phyloP scores from a whole-genome alignment of 306 rosid species.

The Fragaria iinumae region DNA sequence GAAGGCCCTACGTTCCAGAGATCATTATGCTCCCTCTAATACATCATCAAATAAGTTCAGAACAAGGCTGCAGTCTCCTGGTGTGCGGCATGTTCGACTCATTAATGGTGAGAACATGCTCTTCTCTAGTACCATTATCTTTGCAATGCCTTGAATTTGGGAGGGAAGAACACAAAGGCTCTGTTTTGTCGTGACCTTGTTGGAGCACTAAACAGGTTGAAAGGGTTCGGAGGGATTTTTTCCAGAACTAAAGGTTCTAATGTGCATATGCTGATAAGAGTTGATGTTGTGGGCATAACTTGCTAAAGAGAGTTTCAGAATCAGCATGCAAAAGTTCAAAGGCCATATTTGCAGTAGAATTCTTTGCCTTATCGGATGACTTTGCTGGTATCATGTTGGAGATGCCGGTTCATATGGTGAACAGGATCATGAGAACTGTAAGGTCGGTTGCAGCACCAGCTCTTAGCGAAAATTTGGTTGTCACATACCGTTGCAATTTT shows the following conservation, averaged over 20 bases:
- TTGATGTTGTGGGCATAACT: constrained; percentile 72
- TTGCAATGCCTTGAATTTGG: constrained; percentile 67
- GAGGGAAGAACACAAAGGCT: constrained; percentile 39
- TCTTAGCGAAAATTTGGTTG: constrained; percentile 52
- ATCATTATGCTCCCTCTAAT: constrained; percentile 49
- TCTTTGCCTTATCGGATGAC: constrained; percentile 53
- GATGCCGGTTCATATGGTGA: constrained; percentile 60
- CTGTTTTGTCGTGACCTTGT: constrained; percentile 52
- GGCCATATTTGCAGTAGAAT: constrained; percentile 74
- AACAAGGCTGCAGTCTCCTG: constrained; percentile 48
- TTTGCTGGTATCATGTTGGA: constrained; percentile 56
- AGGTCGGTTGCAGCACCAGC: constrained; percentile 55
- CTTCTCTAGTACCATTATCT: constrained; percentile 66
- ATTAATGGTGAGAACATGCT: constrained; percentile 63
- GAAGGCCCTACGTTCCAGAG: constrained; percentile 60
- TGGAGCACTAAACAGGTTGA: constrained; percentile 36
- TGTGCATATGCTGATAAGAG: constrained; percentile 56
- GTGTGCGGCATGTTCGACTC: constrained; percentile 49
- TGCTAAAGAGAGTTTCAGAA: constrained; percentile 52
- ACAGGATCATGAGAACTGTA: constrained; percentile 33
- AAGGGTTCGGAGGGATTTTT: constrained; percentile 47
- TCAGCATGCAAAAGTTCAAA: constrained; percentile 58
- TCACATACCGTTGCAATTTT: constrained; percentile 33
- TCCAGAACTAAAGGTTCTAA: constrained; percentile 48
- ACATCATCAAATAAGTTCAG: constrained; percentile 48